Evolutionary conservation across 2,329 filamentous ascomycete species (phyloP).

Genomic region (Lecanicillium sp.): DNA sequence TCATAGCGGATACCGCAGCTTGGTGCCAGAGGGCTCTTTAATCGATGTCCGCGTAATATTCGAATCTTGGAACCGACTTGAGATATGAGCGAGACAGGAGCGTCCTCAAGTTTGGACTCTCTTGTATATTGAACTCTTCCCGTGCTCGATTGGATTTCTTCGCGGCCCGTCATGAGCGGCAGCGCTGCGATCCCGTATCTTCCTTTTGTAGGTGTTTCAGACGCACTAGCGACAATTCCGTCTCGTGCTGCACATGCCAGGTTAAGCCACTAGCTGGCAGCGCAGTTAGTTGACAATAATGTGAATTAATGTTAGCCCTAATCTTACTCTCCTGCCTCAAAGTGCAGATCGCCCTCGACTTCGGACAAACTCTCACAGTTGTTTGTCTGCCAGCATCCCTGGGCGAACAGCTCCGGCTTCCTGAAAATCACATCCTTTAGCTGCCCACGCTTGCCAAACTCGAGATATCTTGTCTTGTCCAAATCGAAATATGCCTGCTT

Average conservation of each 20-base stretch:
- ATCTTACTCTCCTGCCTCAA: slow-evolving; percentile 42
- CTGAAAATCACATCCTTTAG: slow-evolving; percentile 33
- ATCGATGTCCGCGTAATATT: slow-evolving; percentile 41
- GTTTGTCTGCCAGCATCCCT: slow-evolving; percentile 29
- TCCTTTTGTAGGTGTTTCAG: slow-evolving; percentile 36
- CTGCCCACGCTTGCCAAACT: slow-evolving; percentile 26
- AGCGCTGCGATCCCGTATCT: slow-evolving; percentile 37
- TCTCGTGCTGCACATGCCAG: slow-evolving; percentile 47
- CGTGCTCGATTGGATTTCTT: slow-evolving; percentile 28
- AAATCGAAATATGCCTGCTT: slow-evolving; percentile 35
- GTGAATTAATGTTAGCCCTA: background rate
- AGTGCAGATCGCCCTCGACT: slow-evolving; percentile 30
- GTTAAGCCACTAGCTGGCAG: slow-evolving; percentile 53
- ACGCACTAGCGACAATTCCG: slow-evolving; percentile 38
- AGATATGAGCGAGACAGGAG: slow-evolving; percentile 39
- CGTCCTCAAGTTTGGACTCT: slow-evolving; percentile 33
- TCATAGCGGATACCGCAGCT: slow-evolving; percentile 47
- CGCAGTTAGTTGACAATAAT: background rate
- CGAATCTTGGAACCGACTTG: slow-evolving; percentile 41
- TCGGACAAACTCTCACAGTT: slow-evolving; percentile 27
- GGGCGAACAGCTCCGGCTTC: slow-evolving; percentile 17
- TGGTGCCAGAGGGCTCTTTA: slow-evolving; percentile 44
- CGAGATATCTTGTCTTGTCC: slow-evolving; percentile 31
- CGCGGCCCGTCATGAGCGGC: slow-evolving; percentile 42
- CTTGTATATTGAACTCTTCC: slow-evolving; percentile 34